Evolutionary conservation across 805 yeast genomes (phyloP), one percentile per base, ranked within the genome.

Genomic region (Starmerella geochares): DNA sequence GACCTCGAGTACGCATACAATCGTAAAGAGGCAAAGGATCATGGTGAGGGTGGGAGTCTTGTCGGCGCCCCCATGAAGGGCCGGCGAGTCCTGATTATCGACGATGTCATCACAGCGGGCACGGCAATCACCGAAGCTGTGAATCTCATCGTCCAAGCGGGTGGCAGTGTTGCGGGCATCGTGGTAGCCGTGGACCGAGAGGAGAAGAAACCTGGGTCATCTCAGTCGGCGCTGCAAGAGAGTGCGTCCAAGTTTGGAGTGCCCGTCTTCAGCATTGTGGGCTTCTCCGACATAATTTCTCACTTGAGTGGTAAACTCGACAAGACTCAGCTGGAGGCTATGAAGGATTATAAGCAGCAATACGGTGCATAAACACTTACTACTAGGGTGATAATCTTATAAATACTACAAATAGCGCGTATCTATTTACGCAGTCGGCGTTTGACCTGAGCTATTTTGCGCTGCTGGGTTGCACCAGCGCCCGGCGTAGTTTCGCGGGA

Each of bases 81-180:
- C 44, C 83, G 88, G 66, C 75, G 75, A 53, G 78, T 90, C 21
- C 71, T 92, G 60, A 85, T 92, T 60, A 86, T 90, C 54, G 98
- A 92, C 67, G 98, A 90, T 62, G 96, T 92, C 38, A 88, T 90
- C 81, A 90, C 97, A 53, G 97, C 97, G 1, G 98, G 98, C 36
- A 92, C 97, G 52, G 97, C 98, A 45, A 87, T 88, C 65, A 83
- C 83, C 60, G 97, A 92, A 69, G 96, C 97, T 0, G 83, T 85
- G 60, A 78, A 75, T 44, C 83, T 92, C 61, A 86, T 92, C 59
- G 68, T 69, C 23, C 67, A 61, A 23, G 90, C 80, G 57, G 71
- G 76, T 31, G 98, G 96, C 44, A 62, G 69, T 13, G 82, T 86
- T 20, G 84, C 80, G 42, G 97, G 94, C 8, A 78, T 86, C 50